Evolutionary conservation across 1,139 yeast species (phyloP).

Genomic region (Lodderomyces orthopsilosis): DNA sequence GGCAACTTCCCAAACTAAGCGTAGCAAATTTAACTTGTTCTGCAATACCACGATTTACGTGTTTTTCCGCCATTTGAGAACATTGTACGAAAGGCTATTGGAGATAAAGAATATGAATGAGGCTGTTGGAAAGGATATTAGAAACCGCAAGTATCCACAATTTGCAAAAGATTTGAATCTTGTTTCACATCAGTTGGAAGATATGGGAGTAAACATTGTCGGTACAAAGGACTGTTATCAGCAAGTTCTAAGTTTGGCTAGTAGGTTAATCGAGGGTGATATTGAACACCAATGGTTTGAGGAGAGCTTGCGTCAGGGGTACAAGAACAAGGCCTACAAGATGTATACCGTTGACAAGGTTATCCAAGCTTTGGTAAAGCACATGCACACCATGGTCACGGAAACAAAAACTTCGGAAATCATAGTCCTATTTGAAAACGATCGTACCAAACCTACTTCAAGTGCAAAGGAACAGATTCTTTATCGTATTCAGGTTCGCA

Average conservation of each 20-base stretch:
- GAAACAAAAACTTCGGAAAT: constrained; percentile 85
- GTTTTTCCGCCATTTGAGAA: constrained; percentile 82
- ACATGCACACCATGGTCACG: constrained; percentile 73
- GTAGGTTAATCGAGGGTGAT: constrained; percentile 81
- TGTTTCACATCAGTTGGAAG: constrained; percentile 76
- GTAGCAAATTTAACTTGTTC: constrained; percentile 69
- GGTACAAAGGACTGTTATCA: constrained; percentile 70
- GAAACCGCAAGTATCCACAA: constrained; percentile 62
- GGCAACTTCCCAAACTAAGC: constrained; percentile 23
- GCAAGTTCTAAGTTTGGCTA: constrained; percentile 72
- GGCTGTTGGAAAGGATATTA: constrained; percentile 69
- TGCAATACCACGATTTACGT: constrained; percentile 91
- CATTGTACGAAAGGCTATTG: constrained; percentile 72
- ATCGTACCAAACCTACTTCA: constrained; percentile 60
- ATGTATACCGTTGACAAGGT: constrained; percentile 92
- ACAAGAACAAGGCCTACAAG: constrained; percentile 88
- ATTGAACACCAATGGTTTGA: constrained; percentile 95
- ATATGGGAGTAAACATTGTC: constrained; percentile 69
- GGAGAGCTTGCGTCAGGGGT: constrained; percentile 92
- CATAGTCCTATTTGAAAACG: constrained; percentile 76
- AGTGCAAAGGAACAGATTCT: constrained; percentile 86
- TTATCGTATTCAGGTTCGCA: constrained; percentile 84
- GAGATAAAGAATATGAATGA: constrained; percentile 72
- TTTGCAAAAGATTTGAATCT: constrained; percentile 89
- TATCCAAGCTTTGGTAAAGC: constrained; percentile 84